A percentile compares a stretch with the other conserved stretches of the same genome.
phyloP scores from a whole-genome alignment of 2,329 filamentous ascomycete species.

The Amauroascus verrucosus region DNA sequence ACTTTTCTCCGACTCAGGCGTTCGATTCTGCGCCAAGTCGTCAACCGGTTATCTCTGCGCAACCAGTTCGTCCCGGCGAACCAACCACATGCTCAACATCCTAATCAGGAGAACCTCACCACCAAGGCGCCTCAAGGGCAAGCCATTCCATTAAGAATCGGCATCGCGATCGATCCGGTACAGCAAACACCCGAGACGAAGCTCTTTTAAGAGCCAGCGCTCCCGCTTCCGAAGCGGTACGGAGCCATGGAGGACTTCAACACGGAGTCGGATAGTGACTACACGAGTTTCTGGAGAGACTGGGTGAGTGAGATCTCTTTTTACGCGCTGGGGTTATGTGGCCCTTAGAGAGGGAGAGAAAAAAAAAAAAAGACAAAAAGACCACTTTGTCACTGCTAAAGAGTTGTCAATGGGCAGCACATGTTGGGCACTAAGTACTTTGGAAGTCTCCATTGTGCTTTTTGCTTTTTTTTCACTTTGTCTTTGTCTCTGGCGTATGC shows the following conservation, averaged over 20 bases:
- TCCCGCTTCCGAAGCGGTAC: background rate
- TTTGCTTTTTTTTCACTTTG: background rate
- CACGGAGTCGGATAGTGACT: slow-evolving; percentile 87
- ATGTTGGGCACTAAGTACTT: background rate
- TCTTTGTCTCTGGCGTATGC: no score
- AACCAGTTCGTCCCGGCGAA: background rate
- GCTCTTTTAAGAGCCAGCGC: background rate
- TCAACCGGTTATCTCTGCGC: background rate
- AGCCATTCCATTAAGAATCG: background rate
- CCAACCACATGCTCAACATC: background rate
- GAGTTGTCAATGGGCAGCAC: background rate
- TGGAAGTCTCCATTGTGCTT: slow-evolving; percentile 1
- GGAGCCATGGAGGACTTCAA: slow-evolving; percentile 83
- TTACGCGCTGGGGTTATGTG: background rate
- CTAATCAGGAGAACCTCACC: background rate
- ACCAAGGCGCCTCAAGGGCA: background rate
- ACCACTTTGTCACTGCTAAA: no score
- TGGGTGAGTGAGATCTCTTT: slow-evolving; percentile 60
- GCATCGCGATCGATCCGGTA: background rate
- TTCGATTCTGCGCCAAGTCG: background rate
- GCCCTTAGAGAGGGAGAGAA: background rate
- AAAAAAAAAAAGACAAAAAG: no score
- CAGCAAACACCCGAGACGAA: background rate
- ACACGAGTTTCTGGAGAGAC: slow-evolving; percentile 98
- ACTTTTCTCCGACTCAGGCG: background rate